Evolutionary conservation across 202 grass and related monocot species (phyloP), one percentile per base, ranked within the genome.

Genomic region (Setaria viridis): DNA sequence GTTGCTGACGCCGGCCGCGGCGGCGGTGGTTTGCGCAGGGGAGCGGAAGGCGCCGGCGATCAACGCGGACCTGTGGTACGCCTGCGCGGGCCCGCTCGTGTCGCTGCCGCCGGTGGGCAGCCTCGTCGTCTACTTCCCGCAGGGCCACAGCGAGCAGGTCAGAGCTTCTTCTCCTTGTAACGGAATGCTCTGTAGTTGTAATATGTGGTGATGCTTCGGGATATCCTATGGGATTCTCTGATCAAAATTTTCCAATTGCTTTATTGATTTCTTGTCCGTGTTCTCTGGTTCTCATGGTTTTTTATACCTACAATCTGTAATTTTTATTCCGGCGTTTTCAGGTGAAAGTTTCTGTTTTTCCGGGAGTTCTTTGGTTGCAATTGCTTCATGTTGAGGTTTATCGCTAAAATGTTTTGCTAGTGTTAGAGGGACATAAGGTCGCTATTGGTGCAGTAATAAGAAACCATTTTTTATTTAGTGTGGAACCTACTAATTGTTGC

Each of bases 141-240:
- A 99, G 60, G 97, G 97, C 48, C 97, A 99, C 84, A 99, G 97
- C 77, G 97, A 99, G 90, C 97, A 99, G 97, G 97, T 99, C 65
- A 83, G 6, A n/a, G 20, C 54, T 10, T n/a, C n/a, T 46, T 46
- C 43, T 46, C 9, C 43, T 46, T 65, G 76, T 4, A 34, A 79
- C 21, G 7, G 21, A 73, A 10, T 59, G 11, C 10, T 85, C 13
- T 54, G 71, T 45, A 45, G 33, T 73, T 72, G 5, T 11, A 13
- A 14, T 30, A 30, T 65, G 20, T 20, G 14, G 20, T 62, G 74
- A 49, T 49, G 14, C 25, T 33, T 33, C 25, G 14, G 4, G 13
- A 7, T 79, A 9, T 67, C 54, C 11, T 13, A 15, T 54, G 78
- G 11, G 62, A 54, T 41, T 53, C 25, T 80, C 16, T 35, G 10